Conservation (phyloP, 495 filamentous ascomycete species). For the Oleoguttula mirabilis region DNA sequence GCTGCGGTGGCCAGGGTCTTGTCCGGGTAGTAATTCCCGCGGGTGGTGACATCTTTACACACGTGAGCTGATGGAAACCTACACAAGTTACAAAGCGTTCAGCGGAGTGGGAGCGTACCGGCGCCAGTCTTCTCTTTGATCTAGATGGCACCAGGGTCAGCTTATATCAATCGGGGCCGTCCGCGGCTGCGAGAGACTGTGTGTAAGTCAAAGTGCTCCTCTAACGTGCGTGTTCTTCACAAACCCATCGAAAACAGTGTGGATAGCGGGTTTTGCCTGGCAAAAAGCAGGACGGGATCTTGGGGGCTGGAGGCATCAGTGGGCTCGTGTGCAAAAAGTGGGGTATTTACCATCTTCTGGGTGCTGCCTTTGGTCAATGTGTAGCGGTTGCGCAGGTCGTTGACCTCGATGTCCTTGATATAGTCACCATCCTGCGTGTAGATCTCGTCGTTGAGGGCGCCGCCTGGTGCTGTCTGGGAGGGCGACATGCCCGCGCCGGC, state of each 20-base stretch:
- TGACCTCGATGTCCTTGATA: conserved; percentile 97
- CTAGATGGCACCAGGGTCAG: conserved; percentile 97
- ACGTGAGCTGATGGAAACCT: conserved; percentile 49
- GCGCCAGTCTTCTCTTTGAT: conserved; percentile 99
- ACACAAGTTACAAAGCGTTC: conserved; percentile 38
- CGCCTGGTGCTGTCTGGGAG: conserved; percentile 29
- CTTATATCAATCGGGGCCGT: conserved; percentile 76
- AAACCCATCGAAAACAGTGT: too few relatives aligned
- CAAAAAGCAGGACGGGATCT: conserved; percentile 7
- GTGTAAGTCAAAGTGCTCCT: conserved; percentile 38
- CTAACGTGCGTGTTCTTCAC: conserved; percentile 8
- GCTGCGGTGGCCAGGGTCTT: conserved; percentile 91
- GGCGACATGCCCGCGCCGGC: conserved; percentile 38
- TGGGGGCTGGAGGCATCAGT: conserved; percentile 63
- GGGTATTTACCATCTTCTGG: conserved; percentile 95
- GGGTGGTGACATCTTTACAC: conserved; percentile 94
- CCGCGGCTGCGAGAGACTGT: conserved; percentile 40
- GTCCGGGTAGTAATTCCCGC: conserved; percentile 91
- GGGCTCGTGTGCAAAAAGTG: conserved; percentile 42
- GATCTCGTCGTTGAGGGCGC: conserved; percentile 67
- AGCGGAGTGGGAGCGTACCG: conserved; percentile 67
- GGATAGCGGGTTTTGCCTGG: conserved; percentile 6
- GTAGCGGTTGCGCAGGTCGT: conserved; percentile 93
- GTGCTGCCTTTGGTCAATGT: conserved; percentile 94
- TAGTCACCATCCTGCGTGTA: conserved; percentile 94